These are phyloP conservation scores for Trichomonascaceae sp. DNA, from an alignment of 1,139 yeast species.

Conservation along the genomic window DNA sequence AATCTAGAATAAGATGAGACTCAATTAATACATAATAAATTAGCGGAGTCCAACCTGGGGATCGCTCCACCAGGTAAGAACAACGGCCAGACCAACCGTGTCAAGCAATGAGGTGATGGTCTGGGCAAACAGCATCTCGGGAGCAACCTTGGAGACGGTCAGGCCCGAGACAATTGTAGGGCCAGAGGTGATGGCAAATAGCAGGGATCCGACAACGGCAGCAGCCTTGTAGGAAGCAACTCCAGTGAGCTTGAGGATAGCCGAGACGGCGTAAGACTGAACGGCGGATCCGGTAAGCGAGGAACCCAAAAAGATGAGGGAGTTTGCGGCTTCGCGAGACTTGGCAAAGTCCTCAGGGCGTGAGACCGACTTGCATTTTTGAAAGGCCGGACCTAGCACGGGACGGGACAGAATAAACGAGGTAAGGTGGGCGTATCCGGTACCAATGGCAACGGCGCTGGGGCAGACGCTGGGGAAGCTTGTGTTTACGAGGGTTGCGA, in stretches of 20 bases:
- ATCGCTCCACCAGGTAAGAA: slow-evolving; percentile 27
- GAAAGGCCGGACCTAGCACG: slow-evolving; percentile 28
- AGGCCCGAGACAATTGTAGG: slow-evolving; percentile 26
- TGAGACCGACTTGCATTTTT: slow-evolving; percentile 24
- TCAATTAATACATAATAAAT: background rate
- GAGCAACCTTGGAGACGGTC: slow-evolving; percentile 25
- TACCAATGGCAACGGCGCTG: slow-evolving; percentile 30
- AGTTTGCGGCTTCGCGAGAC: slow-evolving; percentile 28
- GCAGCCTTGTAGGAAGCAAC: slow-evolving; percentile 29
- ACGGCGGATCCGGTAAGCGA: slow-evolving; percentile 24
- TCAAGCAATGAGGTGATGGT: slow-evolving; percentile 26
- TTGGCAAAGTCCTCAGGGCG: slow-evolving; percentile 26
- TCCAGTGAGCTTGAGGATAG: slow-evolving; percentile 28
- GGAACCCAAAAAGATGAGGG: slow-evolving; percentile 24
- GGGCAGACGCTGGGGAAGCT: background rate
- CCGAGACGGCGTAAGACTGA: slow-evolving; percentile 32
- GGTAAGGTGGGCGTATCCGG: slow-evolving; percentile 28
- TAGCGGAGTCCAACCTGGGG: background rate
- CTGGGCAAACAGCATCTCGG: slow-evolving; percentile 26
- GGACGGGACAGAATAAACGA: slow-evolving; percentile 27
- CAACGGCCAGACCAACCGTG: slow-evolving; percentile 30
- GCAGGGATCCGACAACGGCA: slow-evolving; percentile 27
- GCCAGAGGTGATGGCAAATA: slow-evolving; percentile 27
- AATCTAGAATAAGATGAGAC: too few relatives aligned
- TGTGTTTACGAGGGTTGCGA: background rate